These are phyloP conservation scores for Tremellales sp. DNA, from an alignment of 1,284 basidiomycete genomes.

Conservation along the genomic window DNA sequence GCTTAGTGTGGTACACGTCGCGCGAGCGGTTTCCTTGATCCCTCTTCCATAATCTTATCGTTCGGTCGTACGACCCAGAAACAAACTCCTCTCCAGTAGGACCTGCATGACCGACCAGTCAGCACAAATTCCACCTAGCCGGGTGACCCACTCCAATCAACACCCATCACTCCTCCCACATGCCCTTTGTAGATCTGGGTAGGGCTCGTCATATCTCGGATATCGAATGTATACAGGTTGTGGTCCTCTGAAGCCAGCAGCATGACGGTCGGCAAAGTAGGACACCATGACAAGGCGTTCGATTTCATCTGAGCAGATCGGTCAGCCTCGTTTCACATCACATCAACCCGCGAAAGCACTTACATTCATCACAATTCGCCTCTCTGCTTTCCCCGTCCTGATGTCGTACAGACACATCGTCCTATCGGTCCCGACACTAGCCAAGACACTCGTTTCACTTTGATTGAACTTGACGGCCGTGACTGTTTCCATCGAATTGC, in stretches of 20 bases:
- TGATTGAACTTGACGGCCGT: constrained; percentile 87
- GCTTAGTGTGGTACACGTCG: constrained; percentile 96
- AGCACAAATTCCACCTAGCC: background rate
- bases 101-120: constrained; percentile 20
- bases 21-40: constrained; percentile 71
- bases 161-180: constrained; percentile 89
- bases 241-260: constrained; percentile 96
- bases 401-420: constrained; percentile 96
- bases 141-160: constrained; percentile 68
- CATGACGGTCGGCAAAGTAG: constrained; percentile 85
- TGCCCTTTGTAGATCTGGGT: constrained; percentile 97
- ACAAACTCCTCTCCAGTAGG: constrained; percentile 97
- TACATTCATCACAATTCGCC: constrained; percentile 84
- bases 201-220: constrained; percentile 75
- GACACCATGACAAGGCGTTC: constrained; percentile 91
- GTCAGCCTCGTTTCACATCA: constrained; percentile 6
- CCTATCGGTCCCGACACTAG: constrained; percentile 87
- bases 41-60: constrained; percentile 88
- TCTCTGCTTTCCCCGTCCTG: constrained; percentile 89
- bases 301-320: constrained; percentile 61
- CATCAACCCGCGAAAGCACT: constrained; percentile 21
- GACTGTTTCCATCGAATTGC: constrained; percentile 79
- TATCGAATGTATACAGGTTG: constrained; percentile 97
- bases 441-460: constrained; percentile 87
- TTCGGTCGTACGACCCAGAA: constrained; percentile 93